Evolutionary conservation across 108 stramenopile species (phyloP).

Genomic region (Chaetoceros tenuissimus): DNA sequence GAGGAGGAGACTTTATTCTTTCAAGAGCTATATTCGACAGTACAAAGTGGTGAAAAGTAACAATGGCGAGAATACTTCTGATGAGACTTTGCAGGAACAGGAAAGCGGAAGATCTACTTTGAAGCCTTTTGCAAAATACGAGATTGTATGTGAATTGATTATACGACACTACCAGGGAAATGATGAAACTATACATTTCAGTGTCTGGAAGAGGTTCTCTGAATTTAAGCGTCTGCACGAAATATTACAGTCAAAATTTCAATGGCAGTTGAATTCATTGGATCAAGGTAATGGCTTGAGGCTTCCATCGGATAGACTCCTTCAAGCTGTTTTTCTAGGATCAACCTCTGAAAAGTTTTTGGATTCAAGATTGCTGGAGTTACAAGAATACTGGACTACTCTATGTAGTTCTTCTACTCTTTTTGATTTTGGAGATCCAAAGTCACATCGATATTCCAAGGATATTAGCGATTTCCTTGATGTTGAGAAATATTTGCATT

Average conservation of each 20-base stretch:
- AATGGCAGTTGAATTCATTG: not conserved
- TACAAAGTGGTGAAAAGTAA: not conserved
- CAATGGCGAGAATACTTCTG: not conserved
- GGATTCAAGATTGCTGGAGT: not conserved
- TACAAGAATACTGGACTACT: not conserved
- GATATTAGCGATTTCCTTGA: not conserved
- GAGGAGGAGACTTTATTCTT: not conserved
- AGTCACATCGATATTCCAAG: not conserved
- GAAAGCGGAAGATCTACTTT: not conserved
- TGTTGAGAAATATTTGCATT: not conserved
- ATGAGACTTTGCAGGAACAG: not conserved
- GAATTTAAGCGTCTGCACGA: not conserved
- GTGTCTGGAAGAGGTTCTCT: not conserved
- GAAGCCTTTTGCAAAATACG: not conserved
- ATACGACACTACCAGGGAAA: not conserved
- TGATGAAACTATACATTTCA: not conserved
- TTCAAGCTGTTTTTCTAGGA: not conserved
- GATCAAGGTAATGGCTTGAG: not conserved
- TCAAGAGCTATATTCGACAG: not conserved
- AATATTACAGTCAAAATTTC: not conserved
- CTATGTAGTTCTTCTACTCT: not conserved
- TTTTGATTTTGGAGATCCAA: not conserved
- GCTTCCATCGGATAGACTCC: not conserved
- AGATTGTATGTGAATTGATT: not conserved
- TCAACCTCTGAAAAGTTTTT: not conserved